Evolutionary conservation across 1,139 yeast species (phyloP).

Genomic region (Taphrina flavorubra): DNA sequence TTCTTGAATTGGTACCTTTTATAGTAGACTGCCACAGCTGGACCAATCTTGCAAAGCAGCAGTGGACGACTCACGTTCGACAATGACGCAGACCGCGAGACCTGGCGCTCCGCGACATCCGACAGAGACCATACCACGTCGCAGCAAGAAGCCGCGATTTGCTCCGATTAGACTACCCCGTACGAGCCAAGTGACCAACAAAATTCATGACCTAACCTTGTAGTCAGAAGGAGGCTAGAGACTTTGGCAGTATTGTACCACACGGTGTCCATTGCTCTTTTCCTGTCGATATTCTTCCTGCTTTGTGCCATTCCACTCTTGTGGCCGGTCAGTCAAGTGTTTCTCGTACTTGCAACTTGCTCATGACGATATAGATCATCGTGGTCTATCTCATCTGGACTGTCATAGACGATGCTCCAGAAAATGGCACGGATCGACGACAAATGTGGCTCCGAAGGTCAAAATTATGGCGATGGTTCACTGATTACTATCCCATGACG

Average conservation of each 20-base stretch:
- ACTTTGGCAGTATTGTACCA: slow-evolving; percentile 79
- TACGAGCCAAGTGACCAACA: slow-evolving; percentile 1
- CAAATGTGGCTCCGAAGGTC: slow-evolving; percentile 31
- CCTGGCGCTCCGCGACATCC: slow-evolving; percentile 9
- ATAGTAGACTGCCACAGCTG: too few relatives aligned
- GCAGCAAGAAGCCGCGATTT: slow-evolving; percentile 23
- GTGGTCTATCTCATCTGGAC: slow-evolving; percentile 38
- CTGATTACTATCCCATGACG: slow-evolving; percentile 76
- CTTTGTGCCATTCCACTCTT: slow-evolving; percentile 35
- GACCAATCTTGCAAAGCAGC: too few relatives aligned
- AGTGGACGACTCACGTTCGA: not conserved
- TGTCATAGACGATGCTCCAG: slow-evolving; percentile 37
- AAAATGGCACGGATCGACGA: slow-evolving; percentile 27
- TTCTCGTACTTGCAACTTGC: not conserved
- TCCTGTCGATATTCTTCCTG: slow-evolving; percentile 38
- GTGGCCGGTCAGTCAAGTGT: slow-evolving; percentile 48
- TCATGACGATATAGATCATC: slow-evolving; percentile 15
- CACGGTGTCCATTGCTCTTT: slow-evolving; percentile 30
- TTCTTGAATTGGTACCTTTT: too few relatives aligned
- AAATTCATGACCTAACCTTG: slow-evolving; percentile 43
- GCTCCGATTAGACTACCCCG: slow-evolving; percentile 38
- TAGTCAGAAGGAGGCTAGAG: slow-evolving; percentile 62
- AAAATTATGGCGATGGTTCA: slow-evolving; percentile 55
- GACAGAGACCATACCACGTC: slow-evolving; percentile 21
- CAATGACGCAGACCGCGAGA: slow-evolving; percentile 4